Percentiles rank a stretch among this genome's conserved stretches.
phyloP scores from a whole-genome alignment of 2,329 filamentous ascomycete species.

The Fusarium clavum region DNA sequence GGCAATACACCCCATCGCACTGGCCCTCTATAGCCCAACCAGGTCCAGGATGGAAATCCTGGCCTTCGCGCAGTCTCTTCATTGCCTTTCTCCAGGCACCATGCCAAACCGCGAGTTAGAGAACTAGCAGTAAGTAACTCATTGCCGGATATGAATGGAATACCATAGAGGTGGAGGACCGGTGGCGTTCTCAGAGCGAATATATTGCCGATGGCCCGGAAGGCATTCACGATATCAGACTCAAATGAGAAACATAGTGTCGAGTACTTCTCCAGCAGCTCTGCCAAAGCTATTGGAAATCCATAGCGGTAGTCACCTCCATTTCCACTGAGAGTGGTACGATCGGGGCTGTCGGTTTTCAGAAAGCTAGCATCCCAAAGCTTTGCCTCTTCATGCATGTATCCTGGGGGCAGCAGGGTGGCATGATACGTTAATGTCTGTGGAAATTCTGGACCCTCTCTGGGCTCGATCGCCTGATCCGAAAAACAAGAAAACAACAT shows the following conservation, averaged over 20 bases:
- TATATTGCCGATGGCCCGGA: not conserved
- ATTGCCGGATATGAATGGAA: not conserved
- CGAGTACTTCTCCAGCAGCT: not conserved
- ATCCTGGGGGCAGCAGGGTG: too few relatives aligned
- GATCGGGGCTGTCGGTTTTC: not conserved
- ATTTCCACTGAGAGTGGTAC: too few relatives aligned
- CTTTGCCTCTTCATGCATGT: too few relatives aligned
- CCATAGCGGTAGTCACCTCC: not conserved
- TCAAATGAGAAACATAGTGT: not conserved
- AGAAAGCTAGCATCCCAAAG: not conserved
- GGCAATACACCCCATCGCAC: not conserved
- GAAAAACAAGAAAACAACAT: not conserved
- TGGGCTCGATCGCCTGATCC: not conserved
- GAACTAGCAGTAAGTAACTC: not conserved
- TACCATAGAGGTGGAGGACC: not conserved
- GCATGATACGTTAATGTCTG: too few relatives aligned
- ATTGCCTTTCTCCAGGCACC: not conserved
- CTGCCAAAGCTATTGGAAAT: not conserved
- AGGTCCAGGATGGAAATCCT: not conserved
- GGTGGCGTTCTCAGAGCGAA: not conserved
- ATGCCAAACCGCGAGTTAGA: fast-evolving
- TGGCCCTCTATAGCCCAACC: not conserved
- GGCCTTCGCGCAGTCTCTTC: not conserved
- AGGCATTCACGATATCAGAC: not conserved
- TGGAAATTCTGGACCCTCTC: not conserved